Evolutionary conservation across 1,139 yeast species (phyloP).

Genomic region (Taphrina pruni): DNA sequence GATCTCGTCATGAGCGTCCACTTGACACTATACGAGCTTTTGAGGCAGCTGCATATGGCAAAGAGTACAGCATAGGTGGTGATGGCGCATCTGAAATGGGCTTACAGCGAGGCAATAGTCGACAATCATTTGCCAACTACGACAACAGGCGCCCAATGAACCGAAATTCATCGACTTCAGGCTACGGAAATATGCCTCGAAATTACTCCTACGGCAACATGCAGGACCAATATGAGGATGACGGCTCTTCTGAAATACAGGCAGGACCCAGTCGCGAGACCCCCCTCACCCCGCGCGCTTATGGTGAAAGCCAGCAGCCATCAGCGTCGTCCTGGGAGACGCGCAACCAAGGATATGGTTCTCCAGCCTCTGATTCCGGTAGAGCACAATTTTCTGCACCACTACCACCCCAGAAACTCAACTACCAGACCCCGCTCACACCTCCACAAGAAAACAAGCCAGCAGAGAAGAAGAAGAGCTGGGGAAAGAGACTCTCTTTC

Average conservation of each 20-base stretch:
- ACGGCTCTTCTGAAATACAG: slow-evolving; percentile 21
- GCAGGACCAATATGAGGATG: slow-evolving; percentile 33
- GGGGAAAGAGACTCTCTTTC: slow-evolving; percentile 33
- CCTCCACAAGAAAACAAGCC: slow-evolving; percentile 36
- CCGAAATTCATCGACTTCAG: slow-evolving; percentile 25
- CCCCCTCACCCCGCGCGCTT: slow-evolving; percentile 1
- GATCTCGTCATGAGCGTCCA: slow-evolving; percentile 92
- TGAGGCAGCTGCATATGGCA: slow-evolving; percentile 73
- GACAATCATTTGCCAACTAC: slow-evolving; percentile 15
- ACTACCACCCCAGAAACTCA: slow-evolving; percentile 24
- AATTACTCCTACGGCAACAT: slow-evolving; percentile 20
- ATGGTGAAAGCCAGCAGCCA: slow-evolving; percentile 13
- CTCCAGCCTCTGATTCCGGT: slow-evolving; percentile 35
- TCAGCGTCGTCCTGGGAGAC: slow-evolving; percentile 12
- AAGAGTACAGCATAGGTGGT: slow-evolving; percentile 27
- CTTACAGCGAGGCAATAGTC: slow-evolving; percentile 15
- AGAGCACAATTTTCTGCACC: slow-evolving; percentile 26
- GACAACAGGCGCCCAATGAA: slow-evolving; percentile 9
- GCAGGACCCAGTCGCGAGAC: slow-evolving; percentile 18
- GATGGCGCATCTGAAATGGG: slow-evolving; percentile 24
- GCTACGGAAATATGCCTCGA: slow-evolving; percentile 16
- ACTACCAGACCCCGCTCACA: slow-evolving; percentile 30
- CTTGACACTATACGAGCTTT: slow-evolving; percentile 90
- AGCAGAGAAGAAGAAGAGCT: slow-evolving; percentile 30
- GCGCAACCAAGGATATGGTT: slow-evolving; percentile 31